Evolutionary conservation across 257 asterid genomes (phyloP), one percentile per base, ranked within the genome.

Genomic region (Voacanga thouarsii): DNA sequence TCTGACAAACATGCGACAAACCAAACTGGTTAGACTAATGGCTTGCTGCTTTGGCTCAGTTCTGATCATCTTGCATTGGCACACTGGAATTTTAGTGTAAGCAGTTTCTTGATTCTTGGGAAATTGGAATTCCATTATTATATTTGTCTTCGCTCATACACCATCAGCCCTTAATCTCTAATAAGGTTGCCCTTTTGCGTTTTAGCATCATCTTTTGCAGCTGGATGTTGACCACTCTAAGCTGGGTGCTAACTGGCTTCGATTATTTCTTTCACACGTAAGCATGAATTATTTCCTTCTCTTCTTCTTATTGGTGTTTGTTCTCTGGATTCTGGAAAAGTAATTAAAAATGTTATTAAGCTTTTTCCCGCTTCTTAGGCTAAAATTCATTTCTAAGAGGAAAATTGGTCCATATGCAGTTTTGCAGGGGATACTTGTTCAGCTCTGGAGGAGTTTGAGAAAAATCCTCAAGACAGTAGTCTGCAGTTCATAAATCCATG

Each of bases 31-130:
- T 82, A 79, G 85, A 85, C 91, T 89, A 84, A 89, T 82, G 88
- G 89, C 59, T 83, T 85, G 86, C 84, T 86, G 89, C 78, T 87
- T 84, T 87, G 87, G 85, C 87, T 83, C 90, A 88, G 94, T 86
- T 88, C 79, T 88, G 69, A 80, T 84, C 68, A 2, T 81, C 74
- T 61, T 87, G 80, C 92, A 86, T 56, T 80, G 86, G 83, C 86
- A 87, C 41, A 87, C 90, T 14, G 89, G 87, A 71, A 65, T 89
- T 76, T 24, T 86, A 47, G 78, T 86, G 94, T 88, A 87, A 89
- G 91, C 71, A 11, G 45, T 56, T 24, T 50, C 67, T 71, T 4
- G 15, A n/a, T 51, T 37, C 76, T 49, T 26, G 1, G 41, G 2
- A 23, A 3, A 60, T 53, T 59, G 57, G 59, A 47, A 39, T 50